A percentile compares a stretch with the other conserved stretches of the same genome.
Evolutionary conservation across 768 basidiomycete species (phyloP).

Genomic region (Punctularia strigosozonata): DNA sequence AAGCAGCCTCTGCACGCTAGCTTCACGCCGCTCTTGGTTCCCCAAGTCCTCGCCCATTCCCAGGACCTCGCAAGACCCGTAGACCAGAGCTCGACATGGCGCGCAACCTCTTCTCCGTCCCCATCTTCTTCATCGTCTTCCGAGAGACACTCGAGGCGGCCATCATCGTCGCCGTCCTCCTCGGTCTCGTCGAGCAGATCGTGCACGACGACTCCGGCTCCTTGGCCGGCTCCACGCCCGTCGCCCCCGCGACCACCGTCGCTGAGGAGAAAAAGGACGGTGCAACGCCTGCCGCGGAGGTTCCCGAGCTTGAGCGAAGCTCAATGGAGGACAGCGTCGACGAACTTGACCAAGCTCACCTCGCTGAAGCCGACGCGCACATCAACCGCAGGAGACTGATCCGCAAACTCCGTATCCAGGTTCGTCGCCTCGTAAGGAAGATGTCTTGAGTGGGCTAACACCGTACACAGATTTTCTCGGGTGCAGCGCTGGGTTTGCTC

Average conservation of each 20-base stretch:
- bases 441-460: neutral
- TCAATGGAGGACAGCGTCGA: constrained; percentile 4
- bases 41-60: too few species aligned
- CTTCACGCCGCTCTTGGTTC: too few species aligned
- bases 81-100: too few species aligned
- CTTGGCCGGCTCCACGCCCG: constrained; percentile 7
- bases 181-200: constrained; percentile 85
- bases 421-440: constrained; percentile 8
- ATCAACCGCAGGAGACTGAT: constrained; percentile 33
- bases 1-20: too few species aligned
- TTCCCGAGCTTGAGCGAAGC: constrained; percentile 1
- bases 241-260: constrained; percentile 4
- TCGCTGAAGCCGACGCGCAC: constrained; percentile 17
- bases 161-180: constrained; percentile 86
- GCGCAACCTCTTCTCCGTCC: constrained; percentile 71
- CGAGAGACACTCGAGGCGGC: constrained; percentile 89
- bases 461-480: constrained; percentile 54
- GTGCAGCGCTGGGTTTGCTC: constrained; percentile 61
- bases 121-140: constrained; percentile 96
- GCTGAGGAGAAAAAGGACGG: constrained; percentile 2
- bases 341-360: constrained; percentile 13
- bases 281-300: constrained; percentile 2
- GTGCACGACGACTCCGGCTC: constrained; percentile 18
- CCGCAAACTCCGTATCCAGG: constrained; percentile 62
- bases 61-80: too few species aligned